Evolutionary conservation across 345 rosid species (phyloP).

Genomic region (Arabidopsis suecica): DNA sequence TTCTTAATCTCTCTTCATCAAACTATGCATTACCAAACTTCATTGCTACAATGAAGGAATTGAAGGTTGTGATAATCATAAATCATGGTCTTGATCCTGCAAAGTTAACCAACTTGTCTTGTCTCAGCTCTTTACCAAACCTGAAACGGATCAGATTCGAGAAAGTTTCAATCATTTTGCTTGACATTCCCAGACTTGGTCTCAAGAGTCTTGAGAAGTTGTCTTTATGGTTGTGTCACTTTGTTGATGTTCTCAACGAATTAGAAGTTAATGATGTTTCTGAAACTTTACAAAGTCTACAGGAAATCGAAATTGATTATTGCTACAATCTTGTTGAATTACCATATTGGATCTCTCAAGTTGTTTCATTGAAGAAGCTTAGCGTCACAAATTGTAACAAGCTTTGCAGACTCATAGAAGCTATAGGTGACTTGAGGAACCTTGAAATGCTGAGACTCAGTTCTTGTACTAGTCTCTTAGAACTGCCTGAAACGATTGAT

Average conservation of each 20-base stretch:
- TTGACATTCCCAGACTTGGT: slow-evolving; percentile 3
- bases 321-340: slow-evolving; percentile 50
- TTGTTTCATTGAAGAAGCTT: slow-evolving; percentile 52
- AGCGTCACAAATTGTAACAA: slow-evolving; percentile 66
- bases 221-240: slow-evolving; percentile 53
- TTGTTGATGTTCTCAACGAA: slow-evolving; percentile 33
- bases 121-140: slow-evolving; percentile 46
- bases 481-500: slow-evolving; percentile 53
- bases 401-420: slow-evolving; percentile 44
- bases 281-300: slow-evolving; percentile 48
- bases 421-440: slow-evolving; percentile 47
- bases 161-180: slow-evolving; percentile 45
- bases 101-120: slow-evolving; percentile 47
- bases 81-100: slow-evolving; percentile 48
- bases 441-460: slow-evolving; percentile 54
- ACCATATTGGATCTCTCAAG: slow-evolving; percentile 48
- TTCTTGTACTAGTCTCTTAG: slow-evolving; percentile 52
- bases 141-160: slow-evolving; percentile 64
- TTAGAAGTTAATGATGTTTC: slow-evolving; percentile 21
- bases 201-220: slow-evolving; percentile 49
- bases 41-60: slow-evolving; percentile 50
- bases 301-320: slow-evolving; percentile 57
- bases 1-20: slow-evolving; percentile 53
- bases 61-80: slow-evolving; percentile 55
- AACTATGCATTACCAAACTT: slow-evolving; percentile 56